Base-by-base conservation (phyloP, 1,284 basidiomycete species). In the Lentinula novae-zelandiae region DNA sequence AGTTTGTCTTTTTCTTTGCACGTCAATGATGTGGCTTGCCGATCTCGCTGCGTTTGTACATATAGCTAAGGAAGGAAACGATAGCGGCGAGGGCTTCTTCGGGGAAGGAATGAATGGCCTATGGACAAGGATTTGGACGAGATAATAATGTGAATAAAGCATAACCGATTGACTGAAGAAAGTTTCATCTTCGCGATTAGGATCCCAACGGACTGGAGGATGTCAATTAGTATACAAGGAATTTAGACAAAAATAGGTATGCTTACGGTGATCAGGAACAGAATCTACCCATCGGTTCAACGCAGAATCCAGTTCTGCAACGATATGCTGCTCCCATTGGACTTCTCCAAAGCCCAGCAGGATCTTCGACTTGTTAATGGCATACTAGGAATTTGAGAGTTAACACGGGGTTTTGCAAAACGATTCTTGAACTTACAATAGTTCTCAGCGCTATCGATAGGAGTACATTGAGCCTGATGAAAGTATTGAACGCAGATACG, bases 21-120 rank as follows among this genome's bases (percentile, higher is more conserved):
- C 75, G 65, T 92, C 86, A 22, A 88, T 75, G 36, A 94, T 81
- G 68, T 90, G 90, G 46, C 82, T 84, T 62, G 87, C 90, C 2
- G 87, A 87, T n/a, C 92, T 78, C 0, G 92, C 90, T 1, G 92
- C 92, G 63, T 92, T 93, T 15, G 87, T 88, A 70, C 92, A 94
- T 54, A 95, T 93, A 0, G 91, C 88, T 13, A 93, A 78, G 0
- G 90, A 92, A 0, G 92, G 89, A 60, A 78, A 86, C 69, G 85
- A 78, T 1, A 87, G 69, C 0, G 82, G 76, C 0, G 84, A 82
- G 0, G 81, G 80, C 63, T 83, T 83, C 49, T 78, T 76, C 0
- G 83, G 82, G 0, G 86, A 84, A 0, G 90, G 89, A 59, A 94
- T 92, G 73, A 93, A 94, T 0, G 90, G 89, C 7, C 92, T 81